phyloP scores from a whole-genome alignment of 2,329 filamentous ascomycete species.

The Clathrospora elynae region DNA sequence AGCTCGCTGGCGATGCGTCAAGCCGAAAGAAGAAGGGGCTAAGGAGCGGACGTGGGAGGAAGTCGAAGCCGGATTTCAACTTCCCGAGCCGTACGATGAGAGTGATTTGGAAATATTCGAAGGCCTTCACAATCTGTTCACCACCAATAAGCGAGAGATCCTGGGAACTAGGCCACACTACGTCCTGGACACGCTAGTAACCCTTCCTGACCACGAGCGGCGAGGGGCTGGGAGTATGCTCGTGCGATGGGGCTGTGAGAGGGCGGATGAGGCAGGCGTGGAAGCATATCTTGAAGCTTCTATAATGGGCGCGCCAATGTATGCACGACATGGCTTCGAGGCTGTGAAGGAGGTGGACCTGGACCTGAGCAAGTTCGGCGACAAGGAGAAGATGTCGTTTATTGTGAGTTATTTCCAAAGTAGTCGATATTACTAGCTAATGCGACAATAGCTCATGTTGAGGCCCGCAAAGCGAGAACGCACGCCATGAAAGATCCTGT shows the following conservation, averaged over 20 bases:
- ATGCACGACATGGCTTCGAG: slow-evolving; percentile 41
- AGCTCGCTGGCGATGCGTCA: slow-evolving; percentile 37
- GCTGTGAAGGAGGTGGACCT: slow-evolving; percentile 32
- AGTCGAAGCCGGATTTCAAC: slow-evolving; percentile 29
- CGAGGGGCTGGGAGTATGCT: slow-evolving; percentile 43
- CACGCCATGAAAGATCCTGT: no score
- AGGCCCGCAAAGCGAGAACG: no score
- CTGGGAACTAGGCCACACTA: slow-evolving; percentile 33
- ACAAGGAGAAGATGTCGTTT: slow-evolving; percentile 32
- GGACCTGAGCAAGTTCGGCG: slow-evolving; percentile 40
- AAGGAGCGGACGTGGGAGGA: slow-evolving; percentile 34
- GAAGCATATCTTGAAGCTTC: slow-evolving; percentile 44
- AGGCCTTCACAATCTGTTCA: slow-evolving; percentile 29
- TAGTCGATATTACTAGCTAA: no score
- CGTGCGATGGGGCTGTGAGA: slow-evolving; percentile 39
- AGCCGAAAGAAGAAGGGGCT: slow-evolving; percentile 21
- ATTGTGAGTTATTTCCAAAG: slow-evolving; percentile 41
- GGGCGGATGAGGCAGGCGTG: slow-evolving; percentile 39
- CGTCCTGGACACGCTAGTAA: slow-evolving; percentile 41
- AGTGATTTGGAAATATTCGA: slow-evolving; percentile 31
- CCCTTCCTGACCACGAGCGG: slow-evolving; percentile 36
- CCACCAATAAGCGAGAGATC: slow-evolving; percentile 31
- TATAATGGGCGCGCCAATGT: slow-evolving; percentile 41
- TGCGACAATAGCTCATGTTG: no score
- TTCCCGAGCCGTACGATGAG: slow-evolving; percentile 37